Evolutionary conservation across 2,329 filamentous ascomycete genomes (phyloP).

Genomic region (Epichloe aotearoae): DNA sequence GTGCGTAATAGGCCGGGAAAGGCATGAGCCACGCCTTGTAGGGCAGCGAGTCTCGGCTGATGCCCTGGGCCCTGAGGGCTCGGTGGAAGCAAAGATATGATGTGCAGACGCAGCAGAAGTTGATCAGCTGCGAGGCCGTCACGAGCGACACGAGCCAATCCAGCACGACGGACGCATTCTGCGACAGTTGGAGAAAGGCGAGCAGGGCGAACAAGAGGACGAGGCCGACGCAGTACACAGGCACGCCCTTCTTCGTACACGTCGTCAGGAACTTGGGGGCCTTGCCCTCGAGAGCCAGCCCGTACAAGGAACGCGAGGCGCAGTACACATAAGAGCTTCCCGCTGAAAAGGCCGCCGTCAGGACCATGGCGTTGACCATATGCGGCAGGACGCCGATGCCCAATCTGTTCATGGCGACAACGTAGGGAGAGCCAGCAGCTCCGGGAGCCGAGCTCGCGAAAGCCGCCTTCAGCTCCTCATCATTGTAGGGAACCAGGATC

Average conservation of each 20-base stretch:
- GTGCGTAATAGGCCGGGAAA: conserved; percentile 54
- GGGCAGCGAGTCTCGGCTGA: conserved; percentile 53
- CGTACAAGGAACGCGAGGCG: conserved; percentile 54
- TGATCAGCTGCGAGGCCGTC: conserved; percentile 63
- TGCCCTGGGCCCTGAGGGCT: conserved; percentile 54
- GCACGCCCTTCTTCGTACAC: conserved; percentile 54
- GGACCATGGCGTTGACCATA: conserved; percentile 60
- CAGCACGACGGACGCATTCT: conserved; percentile 52
- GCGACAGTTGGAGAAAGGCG: conserved; percentile 60
- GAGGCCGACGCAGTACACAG: conserved; percentile 56
- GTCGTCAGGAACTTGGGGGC: conserved; percentile 42
- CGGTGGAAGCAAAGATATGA: conserved; percentile 62
- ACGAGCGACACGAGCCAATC: conserved; percentile 57
- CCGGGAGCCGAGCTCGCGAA: conserved; percentile 46
- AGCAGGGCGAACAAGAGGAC: conserved; percentile 57
- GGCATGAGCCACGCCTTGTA: conserved; percentile 60
- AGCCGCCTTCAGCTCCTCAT: conserved; percentile 45
- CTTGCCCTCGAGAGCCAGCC: conserved; percentile 54
- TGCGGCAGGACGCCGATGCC: conserved; percentile 51
- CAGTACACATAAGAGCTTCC: conserved; percentile 54
- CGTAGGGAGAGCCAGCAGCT: conserved; percentile 55
- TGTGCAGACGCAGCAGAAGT: conserved; percentile 55
- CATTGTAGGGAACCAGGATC: conserved; percentile 58
- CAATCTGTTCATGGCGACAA: conserved; percentile 55
- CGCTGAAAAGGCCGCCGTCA: conserved; percentile 53